Percentiles rank a stretch among this genome's conserved stretches.
phyloP scores from a whole-genome alignment of 1,284 basidiomycete genomes.

The Cryptococcus neoformans region DNA sequence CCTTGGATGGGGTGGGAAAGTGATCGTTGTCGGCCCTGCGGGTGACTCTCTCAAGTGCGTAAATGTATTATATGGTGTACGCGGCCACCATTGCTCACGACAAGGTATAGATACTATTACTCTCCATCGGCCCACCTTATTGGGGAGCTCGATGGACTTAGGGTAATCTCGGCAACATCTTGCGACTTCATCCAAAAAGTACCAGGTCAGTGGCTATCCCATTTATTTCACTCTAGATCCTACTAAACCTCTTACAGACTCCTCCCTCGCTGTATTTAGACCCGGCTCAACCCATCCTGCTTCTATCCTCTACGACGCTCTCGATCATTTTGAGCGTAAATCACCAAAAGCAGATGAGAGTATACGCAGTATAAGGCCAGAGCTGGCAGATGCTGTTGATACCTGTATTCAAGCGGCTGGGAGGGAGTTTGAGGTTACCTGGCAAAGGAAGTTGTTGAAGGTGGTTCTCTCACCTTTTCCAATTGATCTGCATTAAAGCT shows the following conservation, averaged over 20 bases:
- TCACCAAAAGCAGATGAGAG: slow-evolving; percentile 91
- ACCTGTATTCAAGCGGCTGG: slow-evolving; percentile 92
- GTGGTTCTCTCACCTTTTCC: slow-evolving; percentile 49
- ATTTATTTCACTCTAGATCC: background rate
- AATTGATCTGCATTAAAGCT: background rate
- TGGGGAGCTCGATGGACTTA: slow-evolving; percentile 82
- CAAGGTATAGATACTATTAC: slow-evolving; percentile 66
- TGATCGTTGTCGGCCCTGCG: slow-evolving; percentile 84
- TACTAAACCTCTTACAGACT: slow-evolving; percentile 31
- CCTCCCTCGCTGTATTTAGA: slow-evolving; percentile 76
- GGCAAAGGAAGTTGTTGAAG: slow-evolving; percentile 82
- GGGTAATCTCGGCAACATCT: slow-evolving; percentile 71
- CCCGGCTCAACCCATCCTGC: slow-evolving; percentile 90
- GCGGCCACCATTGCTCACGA: background rate
- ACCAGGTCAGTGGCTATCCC: slow-evolving; percentile 57
- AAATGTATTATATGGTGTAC: background rate
- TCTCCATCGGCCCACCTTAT: slow-evolving; percentile 70
- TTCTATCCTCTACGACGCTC: slow-evolving; percentile 88
- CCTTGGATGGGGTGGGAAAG: slow-evolving; percentile 72
- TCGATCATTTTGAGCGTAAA: slow-evolving; percentile 77
- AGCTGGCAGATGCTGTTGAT: slow-evolving; percentile 83
- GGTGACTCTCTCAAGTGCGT: slow-evolving; percentile 81
- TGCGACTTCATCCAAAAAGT: slow-evolving; percentile 95
- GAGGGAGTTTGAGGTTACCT: slow-evolving; percentile 82
- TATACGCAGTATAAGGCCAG: slow-evolving; percentile 80